These are phyloP conservation scores for Suhomyces guaymorum DNA, from an alignment of 1,139 yeast genomes.

Conservation along the genomic window DNA sequence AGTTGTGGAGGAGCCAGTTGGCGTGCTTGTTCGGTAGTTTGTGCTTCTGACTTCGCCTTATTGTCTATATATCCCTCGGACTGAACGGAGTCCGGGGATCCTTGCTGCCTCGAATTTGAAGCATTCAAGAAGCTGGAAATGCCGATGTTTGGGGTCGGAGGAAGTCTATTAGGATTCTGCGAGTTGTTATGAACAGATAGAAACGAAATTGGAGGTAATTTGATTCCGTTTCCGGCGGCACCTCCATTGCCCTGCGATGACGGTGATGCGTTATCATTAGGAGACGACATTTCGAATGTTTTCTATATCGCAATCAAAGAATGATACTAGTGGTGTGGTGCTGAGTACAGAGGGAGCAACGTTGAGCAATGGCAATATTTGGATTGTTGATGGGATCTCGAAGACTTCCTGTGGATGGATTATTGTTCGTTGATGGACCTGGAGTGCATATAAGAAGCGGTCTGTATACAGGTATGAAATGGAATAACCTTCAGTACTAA, in stretches of 20 bases:
- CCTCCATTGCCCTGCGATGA: slow-evolving; percentile 4
- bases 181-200: slow-evolving; percentile 20
- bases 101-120: slow-evolving; percentile 8
- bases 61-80: slow-evolving; percentile 6
- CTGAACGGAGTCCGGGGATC: background rate
- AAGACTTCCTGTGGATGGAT: background rate
- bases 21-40: slow-evolving; percentile 1
- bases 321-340: background rate
- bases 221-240: slow-evolving; percentile 18
- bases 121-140: slow-evolving; percentile 21
- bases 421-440: background rate
- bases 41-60: slow-evolving; percentile 5
- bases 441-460: background rate
- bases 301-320: background rate
- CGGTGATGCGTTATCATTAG: slow-evolving; percentile 10
- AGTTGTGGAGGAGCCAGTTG: background rate
- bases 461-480: slow-evolving; percentile 6
- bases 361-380: background rate
- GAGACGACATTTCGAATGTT: slow-evolving; percentile 8
- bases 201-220: slow-evolving; percentile 33
- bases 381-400: background rate
- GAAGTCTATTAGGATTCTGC: slow-evolving; percentile 18
- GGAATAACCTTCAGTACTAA: no score
- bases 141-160: slow-evolving; percentile 23
- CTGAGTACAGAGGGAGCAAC: background rate